Conservation (phyloP, 2,329 filamentous ascomycete species). For the Microsporum audouinii region DNA sequence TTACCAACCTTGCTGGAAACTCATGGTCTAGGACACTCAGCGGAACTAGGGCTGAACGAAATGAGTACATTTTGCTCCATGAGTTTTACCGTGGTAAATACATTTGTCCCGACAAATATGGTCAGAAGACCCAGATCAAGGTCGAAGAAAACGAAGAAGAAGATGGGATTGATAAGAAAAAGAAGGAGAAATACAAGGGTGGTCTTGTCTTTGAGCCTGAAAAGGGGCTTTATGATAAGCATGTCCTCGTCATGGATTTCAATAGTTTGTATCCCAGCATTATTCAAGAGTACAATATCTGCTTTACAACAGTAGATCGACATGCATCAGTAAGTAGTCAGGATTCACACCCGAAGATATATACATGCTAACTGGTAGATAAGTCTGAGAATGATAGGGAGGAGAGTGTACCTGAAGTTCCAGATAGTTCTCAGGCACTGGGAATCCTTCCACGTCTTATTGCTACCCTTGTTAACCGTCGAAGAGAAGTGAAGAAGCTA, state of each 20-base stretch:
- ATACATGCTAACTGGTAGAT: slow-evolving; percentile 13
- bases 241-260: slow-evolving; percentile 98
- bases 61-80: slow-evolving; percentile 97
- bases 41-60: slow-evolving; percentile 90
- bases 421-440: slow-evolving; percentile 55
- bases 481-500: slow-evolving; percentile 83
- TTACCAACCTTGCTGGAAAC: slow-evolving; percentile 94
- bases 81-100: slow-evolving; percentile 96
- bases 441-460: slow-evolving; percentile 87
- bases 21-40: slow-evolving; percentile 95
- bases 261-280: slow-evolving; percentile 98
- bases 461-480: slow-evolving; percentile 75
- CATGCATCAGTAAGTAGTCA: slow-evolving; percentile 49
- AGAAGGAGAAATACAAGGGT: slow-evolving; percentile 99
- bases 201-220: slow-evolving; percentile 97
- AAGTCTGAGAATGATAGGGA: slow-evolving; percentile 57
- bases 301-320: slow-evolving; percentile 92
- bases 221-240: slow-evolving; percentile 95
- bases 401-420: slow-evolving; percentile 80
- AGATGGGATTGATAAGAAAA: slow-evolving; percentile 63
- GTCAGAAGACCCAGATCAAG: slow-evolving; percentile 62
- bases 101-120: slow-evolving; percentile 92
- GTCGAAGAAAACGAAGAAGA: slow-evolving; percentile 63
- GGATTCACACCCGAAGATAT: not conserved
- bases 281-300: slow-evolving; percentile 99